phyloP scores from a whole-genome alignment of 1,139 yeast species.

The Groenewaldozyma auringiensis region DNA sequence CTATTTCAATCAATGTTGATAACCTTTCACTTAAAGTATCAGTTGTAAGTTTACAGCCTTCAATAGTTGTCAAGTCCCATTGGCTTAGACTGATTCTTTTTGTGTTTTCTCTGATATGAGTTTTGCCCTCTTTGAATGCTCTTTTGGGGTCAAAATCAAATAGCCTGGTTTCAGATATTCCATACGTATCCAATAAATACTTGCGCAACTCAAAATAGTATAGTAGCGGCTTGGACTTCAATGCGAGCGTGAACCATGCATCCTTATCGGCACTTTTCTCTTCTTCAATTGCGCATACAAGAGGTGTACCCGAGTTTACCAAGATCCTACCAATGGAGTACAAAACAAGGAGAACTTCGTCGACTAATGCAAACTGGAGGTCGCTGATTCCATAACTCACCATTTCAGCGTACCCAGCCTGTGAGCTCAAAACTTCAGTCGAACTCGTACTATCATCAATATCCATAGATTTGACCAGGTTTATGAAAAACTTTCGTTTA shows the following conservation, averaged over 20 bases:
- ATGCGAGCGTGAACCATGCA: not conserved
- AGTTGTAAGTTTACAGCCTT: not conserved
- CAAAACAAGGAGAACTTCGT: not conserved
- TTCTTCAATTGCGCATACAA: not conserved
- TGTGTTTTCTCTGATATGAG: too few species aligned
- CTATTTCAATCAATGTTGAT: not conserved
- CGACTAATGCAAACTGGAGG: not conserved
- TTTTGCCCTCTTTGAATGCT: not conserved
- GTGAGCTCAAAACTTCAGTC: not conserved
- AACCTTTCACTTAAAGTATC: not conserved
- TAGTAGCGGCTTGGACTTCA: constrained; percentile 2
- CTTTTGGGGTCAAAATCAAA: not conserved
- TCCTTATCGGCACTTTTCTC: not conserved
- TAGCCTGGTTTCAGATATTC: not conserved
- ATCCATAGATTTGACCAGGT: not conserved
- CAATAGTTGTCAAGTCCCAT: not conserved
- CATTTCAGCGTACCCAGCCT: not conserved
- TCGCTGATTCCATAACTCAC: not conserved
- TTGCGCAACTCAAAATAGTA: not conserved
- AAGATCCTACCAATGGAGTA: not conserved
- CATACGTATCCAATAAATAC: not conserved
- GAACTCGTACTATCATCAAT: not conserved
- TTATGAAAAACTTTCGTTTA: not conserved
- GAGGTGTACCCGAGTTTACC: not conserved
- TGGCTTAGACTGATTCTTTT: not conserved